Base-by-base conservation (phyloP, 108 stramenopile species). In the Nitzschia putrida region DNA sequence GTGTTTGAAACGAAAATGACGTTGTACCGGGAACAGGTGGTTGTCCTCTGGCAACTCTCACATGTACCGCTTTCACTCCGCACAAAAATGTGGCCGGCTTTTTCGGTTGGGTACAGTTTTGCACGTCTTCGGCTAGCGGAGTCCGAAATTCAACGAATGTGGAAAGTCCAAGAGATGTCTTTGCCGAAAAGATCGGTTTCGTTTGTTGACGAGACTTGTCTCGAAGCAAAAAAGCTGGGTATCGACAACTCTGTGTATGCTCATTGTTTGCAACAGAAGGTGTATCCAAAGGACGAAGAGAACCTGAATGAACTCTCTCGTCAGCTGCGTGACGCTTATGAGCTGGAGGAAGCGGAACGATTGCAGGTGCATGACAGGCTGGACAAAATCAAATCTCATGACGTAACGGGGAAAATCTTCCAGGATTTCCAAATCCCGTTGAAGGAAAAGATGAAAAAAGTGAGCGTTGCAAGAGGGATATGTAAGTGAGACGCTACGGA, bases 321-420 rank as follows among this genome's bases (percentile, higher is more conserved):
- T 18, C 25, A 22, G 55, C 24, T 68, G 38, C 9, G 5, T 9
- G 12, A 22, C n/a, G 72, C 63, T 5, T 45, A 59, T 20, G 52
- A 61, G 29, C 40, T 49, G 13, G 66, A 78, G 39, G 69, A 69
- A 56, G 57, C 69, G 3, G 83, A 84, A 69, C 64, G 79, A 26
- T 57, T 80, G 0, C 83, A 84, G 59, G 60, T 80, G 3, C 71
- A 84, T 43, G 79, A 84, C 24, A 57, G 79, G 8, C 29, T 84
- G 20, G 40, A 57, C 47, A 29, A 71, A n/a, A 67, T 52, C 16
- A 39, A 43, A 1, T 13, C 39, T 26, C 74, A 69, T 11, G 34
- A 70, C 22, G 64, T 44, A 13, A 8, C 50, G 13, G 56, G n/a
- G 57, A 50, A 8, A 47, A 44, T 78, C 12, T 83, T 42, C 66